Evolutionary conservation across 1,284 basidiomycete species (phyloP).

Genomic region (Cutaneotrichosporon cavernicola): DNA sequence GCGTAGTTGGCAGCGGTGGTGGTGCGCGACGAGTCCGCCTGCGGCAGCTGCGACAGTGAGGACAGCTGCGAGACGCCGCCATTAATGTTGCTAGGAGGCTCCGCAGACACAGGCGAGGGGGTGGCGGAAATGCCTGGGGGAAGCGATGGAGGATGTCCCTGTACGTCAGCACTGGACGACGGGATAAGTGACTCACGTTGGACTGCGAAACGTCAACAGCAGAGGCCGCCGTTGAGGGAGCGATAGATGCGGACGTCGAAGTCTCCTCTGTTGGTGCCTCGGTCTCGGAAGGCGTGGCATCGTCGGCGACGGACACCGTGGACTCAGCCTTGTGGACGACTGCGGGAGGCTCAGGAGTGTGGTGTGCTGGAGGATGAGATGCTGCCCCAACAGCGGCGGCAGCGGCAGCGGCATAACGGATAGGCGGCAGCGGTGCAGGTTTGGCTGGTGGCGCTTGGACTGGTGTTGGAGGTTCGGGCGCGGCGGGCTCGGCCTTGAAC

Average conservation of each 20-base stretch:
- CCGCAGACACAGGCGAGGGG: constrained; percentile 22
- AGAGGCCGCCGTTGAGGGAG: constrained; percentile 8
- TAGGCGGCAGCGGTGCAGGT: constrained; percentile 63
- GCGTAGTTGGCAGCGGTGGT: constrained; percentile 55
- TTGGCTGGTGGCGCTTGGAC: constrained; percentile 52
- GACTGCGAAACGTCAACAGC: constrained; percentile 6
- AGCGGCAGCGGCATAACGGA: constrained; percentile 87
- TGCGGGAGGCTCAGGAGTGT: constrained; percentile 59
- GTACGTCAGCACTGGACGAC: neutral
- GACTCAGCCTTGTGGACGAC: constrained; percentile 37
- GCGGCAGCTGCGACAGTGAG: constrained; percentile 8
- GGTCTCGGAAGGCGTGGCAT: constrained; percentile 14
- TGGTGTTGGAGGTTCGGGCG: constrained; percentile 35
- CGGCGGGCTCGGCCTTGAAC: constrained; percentile 28
- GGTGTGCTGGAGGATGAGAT: constrained; percentile 31
- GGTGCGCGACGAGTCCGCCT: constrained; percentile 57
- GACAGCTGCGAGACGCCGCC: constrained; percentile 15
- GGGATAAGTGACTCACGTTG: constrained; percentile 25
- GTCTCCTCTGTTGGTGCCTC: constrained; percentile 6
- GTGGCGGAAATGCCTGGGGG: constrained; percentile 38
- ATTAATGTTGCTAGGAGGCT: constrained; percentile 12
- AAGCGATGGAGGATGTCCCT: constrained; percentile 31
- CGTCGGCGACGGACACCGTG: constrained; percentile 22
- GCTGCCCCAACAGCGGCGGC: constrained; percentile 68
- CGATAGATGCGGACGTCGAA: neutral